Percentiles rank a stretch among this genome's conserved stretches.
Evolutionary conservation across 2,329 filamentous ascomycete genomes (phyloP).

Genomic region (Cordyceps militaris): DNA sequence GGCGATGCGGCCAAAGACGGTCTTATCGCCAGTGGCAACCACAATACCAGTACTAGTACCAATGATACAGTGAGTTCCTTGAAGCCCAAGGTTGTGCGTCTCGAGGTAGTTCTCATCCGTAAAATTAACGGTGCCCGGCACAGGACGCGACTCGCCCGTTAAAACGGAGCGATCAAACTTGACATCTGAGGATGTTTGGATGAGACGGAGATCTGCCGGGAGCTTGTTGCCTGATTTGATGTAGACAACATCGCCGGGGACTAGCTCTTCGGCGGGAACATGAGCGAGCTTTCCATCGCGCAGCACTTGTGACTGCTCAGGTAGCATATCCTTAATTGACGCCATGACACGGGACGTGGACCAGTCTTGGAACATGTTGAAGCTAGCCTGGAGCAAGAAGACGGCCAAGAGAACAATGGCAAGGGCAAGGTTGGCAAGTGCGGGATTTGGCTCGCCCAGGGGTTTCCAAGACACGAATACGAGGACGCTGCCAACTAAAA

Average conservation of each 20-base stretch:
- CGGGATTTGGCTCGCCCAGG: slow-evolving; percentile 58
- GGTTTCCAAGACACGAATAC: slow-evolving; percentile 75
- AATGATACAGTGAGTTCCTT: slow-evolving; percentile 71
- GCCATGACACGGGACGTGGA: slow-evolving; percentile 71
- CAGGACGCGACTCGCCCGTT: slow-evolving; percentile 59
- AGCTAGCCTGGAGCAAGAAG: slow-evolving; percentile 61
- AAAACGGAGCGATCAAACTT: slow-evolving; percentile 69
- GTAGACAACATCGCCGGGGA: slow-evolving; percentile 63
- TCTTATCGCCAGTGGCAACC: slow-evolving; percentile 63
- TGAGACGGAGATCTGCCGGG: slow-evolving; percentile 65
- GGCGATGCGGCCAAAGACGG: slow-evolving; percentile 70
- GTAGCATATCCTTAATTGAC: slow-evolving; percentile 74
- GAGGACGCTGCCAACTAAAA: slow-evolving; percentile 60
- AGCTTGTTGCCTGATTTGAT: slow-evolving; percentile 68
- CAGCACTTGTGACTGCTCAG: slow-evolving; percentile 60
- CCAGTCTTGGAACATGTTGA: slow-evolving; percentile 69
- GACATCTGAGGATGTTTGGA: slow-evolving; percentile 60
- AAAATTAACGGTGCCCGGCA: slow-evolving; percentile 56
- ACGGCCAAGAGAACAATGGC: slow-evolving; percentile 67
- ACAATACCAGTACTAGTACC: slow-evolving; percentile 61
- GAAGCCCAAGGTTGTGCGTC: slow-evolving; percentile 67
- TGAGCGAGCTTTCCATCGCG: slow-evolving; percentile 48
- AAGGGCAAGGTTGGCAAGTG: slow-evolving; percentile 62
- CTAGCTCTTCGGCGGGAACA: slow-evolving; percentile 51
- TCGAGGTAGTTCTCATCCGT: slow-evolving; percentile 71